Base-by-base conservation (phyloP, 495 filamentous ascomycete species). In the Paragyromitra xinjiangensis region DNA sequence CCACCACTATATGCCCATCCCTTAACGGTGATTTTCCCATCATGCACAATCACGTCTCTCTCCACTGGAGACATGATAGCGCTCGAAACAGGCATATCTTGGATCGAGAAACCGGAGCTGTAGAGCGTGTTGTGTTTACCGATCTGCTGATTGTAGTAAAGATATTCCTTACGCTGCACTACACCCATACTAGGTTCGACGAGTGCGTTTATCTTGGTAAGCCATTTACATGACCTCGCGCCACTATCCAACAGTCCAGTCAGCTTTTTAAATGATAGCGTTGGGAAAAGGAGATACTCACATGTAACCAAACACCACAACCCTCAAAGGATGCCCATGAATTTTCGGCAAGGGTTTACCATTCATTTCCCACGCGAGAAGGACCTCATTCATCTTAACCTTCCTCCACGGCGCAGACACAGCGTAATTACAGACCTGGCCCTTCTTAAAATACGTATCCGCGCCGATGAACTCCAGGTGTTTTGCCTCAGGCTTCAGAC, bases 291-390 rank as follows among this genome's bases (percentile, higher is more conserved):
- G 26, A 2, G 11, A 26, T n/a, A 22, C 37, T 12, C 45, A 74
- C 74, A 92, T 91, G 69, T 91, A 91, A 0, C 91, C 90, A 58
- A 89, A 82, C 0, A 91, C 89, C 0, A 92, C 86, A 0, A 86
- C 86, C 3, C 91, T 85, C 2, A 93, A 81, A 3, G 91, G 91
- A 26, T 84, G 89, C 2, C 91, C 91, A 73, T 92, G 90, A 75
- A 90, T 89, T 71, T 86, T 87, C 1, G 91, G 91, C 1, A 93
- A 85, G 0, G 88, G 88, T 70, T 90, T 83, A 39, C 88, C 90
- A 64, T 93, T 92, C 90, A 91, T 91, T 75, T 91, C 90, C 88
- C 88, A 92, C 0, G 88, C 89, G 3, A 92, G 86, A 68, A 92
- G 85, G 29, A 92, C 90, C 73, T 93, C 90, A 78, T 91, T 85